Evolutionary conservation across 148 eudicot species (phyloP).

Genomic region (Tetragonia tetragonoides): DNA sequence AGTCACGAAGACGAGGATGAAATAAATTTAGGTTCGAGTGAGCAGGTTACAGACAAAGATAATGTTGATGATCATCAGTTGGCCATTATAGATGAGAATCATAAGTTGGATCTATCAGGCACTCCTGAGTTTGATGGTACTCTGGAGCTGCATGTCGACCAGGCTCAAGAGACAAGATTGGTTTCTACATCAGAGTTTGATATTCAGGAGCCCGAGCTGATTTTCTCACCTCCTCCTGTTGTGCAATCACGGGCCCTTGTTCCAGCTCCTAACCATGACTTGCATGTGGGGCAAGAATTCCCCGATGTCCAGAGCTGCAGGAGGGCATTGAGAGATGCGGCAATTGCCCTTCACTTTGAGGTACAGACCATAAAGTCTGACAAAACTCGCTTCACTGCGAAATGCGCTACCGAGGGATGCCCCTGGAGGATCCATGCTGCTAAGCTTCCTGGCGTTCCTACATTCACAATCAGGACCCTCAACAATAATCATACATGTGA

Average conservation of each 20-base stretch:
- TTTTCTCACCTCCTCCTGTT: conserved; percentile 34
- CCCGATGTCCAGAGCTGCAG: conserved; percentile 67
- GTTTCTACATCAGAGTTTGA: conserved; percentile 34
- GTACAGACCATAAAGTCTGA: conserved; percentile 73
- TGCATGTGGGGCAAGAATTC: conserved; percentile 67
- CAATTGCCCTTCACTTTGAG: conserved; percentile 76
- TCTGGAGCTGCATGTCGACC: conserved; percentile 37
- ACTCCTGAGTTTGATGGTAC: conserved; percentile 34
- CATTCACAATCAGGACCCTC: conserved; percentile 68
- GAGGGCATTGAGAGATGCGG: conserved; percentile 55
- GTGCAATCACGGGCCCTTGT: conserved; percentile 46
- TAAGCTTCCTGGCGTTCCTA: conserved; percentile 70
- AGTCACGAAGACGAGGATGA: conserved; percentile 31
- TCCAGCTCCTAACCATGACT: conserved; percentile 46
- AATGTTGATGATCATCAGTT: conserved; percentile 34
- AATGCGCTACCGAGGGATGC: conserved; percentile 73
- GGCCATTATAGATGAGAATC: conserved; percentile 34
- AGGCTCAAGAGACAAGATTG: conserved; percentile 31
- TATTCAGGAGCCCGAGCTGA: conserved; percentile 33
- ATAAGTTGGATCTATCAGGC: conserved; percentile 35
- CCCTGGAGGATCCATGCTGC: conserved; percentile 86
- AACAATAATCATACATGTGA: conserved; percentile 54
- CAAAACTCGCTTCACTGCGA: conserved; percentile 73
- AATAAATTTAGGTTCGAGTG: conserved; percentile 23
- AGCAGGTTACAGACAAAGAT: conserved; percentile 33